Base-by-base conservation (phyloP, 2,329 filamentous ascomycete genomes). In the Aspergillus quadricinctus region DNA sequence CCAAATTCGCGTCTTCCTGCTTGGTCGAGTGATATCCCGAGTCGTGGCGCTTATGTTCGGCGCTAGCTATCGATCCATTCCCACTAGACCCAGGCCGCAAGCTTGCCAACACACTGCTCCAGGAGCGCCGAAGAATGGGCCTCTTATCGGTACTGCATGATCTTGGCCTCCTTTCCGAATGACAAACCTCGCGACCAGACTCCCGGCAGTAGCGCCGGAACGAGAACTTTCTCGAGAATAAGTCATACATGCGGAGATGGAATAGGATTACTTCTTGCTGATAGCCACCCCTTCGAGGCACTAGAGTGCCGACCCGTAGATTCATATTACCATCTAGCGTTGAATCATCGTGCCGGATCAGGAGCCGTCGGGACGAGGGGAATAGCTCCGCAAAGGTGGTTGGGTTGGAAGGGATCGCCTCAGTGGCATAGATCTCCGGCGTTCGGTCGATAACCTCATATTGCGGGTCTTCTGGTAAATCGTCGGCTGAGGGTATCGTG, bases 271-370 rank as follows among this genome's bases (percentile, higher is more conserved):
- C 83, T 64, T 85, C 85, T 60, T 86, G 83, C 61, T 83, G 83
- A 52, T 77, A 75, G 45, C 81, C 80, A 43, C 83, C 82, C 27
- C 82, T 81, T 27, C 78, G 76, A 27, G 78, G 75, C 48, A 90
- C 83, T 60, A 89, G 80, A 5, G 90, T 93, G 70, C 96, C 92
- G 57, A 97, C 82, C 31, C 92, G 87, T 56, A 99, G 81, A 71
- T 97, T 97, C 91, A 97, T 95, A 79, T 97, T 96, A 37, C 93
- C 93, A 71, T 99, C 93, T 3, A 87, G 76, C 0, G 92, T 94
- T 50, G 90, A 85, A 74, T 97, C 91, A 70, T 97, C 94, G 70
- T 97, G 93, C 28, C 89, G 86, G 68, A 99, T 91, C 37, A 85
- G 84, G 52, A 97, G 78, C 55, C 89, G 84, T 70, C 91, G 86